These are phyloP conservation scores for Coffea canephora DNA, from an alignment of 257 asterid species.

Conservation along the genomic window DNA sequence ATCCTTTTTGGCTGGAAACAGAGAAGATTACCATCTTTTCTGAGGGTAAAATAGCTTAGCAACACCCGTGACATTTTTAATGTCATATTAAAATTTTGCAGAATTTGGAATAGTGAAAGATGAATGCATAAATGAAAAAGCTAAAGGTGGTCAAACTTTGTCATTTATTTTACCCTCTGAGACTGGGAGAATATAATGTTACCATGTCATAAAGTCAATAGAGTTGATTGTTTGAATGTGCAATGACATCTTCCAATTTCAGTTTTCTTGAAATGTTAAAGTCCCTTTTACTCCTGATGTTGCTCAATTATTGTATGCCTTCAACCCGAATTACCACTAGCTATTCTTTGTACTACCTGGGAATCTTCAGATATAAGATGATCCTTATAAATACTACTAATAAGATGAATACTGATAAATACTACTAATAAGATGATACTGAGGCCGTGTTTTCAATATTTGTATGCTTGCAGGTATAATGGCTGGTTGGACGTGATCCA, in stretches of 20 bases:
- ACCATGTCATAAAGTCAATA: background rate
- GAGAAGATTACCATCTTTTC: background rate
- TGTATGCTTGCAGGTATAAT: slow-evolving; percentile 47
- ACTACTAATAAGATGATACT: background rate
- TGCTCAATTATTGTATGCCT: background rate
- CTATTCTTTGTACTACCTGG: background rate
- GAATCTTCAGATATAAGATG: too few relatives aligned
- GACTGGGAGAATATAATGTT: background rate
- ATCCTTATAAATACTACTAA: too few relatives aligned
- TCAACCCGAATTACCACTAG: background rate
- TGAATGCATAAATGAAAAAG: background rate
- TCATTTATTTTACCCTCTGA: background rate
- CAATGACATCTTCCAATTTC: background rate
- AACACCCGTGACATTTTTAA: background rate
- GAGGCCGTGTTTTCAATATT: background rate
- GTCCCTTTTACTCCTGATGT: background rate
- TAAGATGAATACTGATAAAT: too few relatives aligned
- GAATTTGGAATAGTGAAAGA: background rate
- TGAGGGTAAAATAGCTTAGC: background rate
- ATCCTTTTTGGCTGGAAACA: background rate
- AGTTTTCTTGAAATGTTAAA: background rate
- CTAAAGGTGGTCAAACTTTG: background rate
- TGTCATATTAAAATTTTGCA: background rate
- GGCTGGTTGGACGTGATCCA: slow-evolving; percentile 67
- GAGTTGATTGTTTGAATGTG: background rate